Conservation (phyloP, 176 grass and related monocot genomes). For the Raddia distichophylla region DNA sequence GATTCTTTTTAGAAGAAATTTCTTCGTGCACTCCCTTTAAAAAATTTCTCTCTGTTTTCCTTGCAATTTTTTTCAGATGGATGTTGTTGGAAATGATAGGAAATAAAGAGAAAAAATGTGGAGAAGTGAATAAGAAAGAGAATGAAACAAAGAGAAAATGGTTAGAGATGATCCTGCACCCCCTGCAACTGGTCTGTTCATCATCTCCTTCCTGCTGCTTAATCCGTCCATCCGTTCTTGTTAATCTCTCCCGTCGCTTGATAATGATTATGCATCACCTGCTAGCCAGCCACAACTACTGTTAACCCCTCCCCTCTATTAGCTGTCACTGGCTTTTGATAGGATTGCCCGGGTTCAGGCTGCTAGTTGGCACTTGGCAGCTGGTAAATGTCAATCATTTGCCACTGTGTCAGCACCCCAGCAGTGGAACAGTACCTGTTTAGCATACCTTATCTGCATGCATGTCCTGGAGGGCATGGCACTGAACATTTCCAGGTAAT, state of each 20-base stretch:
- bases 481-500: neutral
- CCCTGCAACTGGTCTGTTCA: neutral
- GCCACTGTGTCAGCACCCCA: neutral
- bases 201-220: neutral
- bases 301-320: neutral
- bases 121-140: no score
- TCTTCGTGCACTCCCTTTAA: no score
- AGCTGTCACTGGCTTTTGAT: neutral
- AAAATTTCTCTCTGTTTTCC: no score
- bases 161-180: no score
- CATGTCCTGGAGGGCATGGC: constrained; percentile 28
- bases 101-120: no score
- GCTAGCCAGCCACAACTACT: neutral
- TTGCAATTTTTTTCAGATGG: no score
- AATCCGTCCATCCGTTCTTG: no score
- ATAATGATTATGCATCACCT: neutral
- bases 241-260: neutral
- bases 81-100: no score
- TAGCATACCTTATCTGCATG: neutral
- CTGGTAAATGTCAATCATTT: constrained; percentile 16
- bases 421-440: neutral
- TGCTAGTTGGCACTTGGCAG: neutral
- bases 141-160: no score
- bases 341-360: neutral
- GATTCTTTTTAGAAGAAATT: no score